Evolutionary conservation across 768 basidiomycete species (phyloP).

Genomic region (Erythrobasidium yunnanense): DNA sequence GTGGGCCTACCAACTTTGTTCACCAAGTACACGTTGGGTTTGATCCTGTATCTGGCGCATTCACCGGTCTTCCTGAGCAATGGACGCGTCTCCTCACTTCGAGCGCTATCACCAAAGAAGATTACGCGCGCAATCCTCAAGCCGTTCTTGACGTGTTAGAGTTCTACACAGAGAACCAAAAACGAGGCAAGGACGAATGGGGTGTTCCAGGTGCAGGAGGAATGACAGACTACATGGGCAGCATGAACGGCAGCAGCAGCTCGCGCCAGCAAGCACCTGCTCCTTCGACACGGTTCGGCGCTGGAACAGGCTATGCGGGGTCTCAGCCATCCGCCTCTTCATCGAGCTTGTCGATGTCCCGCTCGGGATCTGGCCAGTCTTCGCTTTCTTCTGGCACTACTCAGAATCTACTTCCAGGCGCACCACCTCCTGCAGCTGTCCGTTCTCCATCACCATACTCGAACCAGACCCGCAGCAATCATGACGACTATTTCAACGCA

Average conservation of each 20-base stretch:
- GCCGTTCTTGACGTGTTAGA: conserved; percentile 95
- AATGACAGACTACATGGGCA: conserved; percentile 29
- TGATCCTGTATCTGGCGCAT: conserved; percentile 82
- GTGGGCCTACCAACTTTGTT: conserved; percentile 91
- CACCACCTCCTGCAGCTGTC: neutral
- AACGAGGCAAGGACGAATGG: conserved; percentile 66
- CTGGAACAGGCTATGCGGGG: conserved; percentile 83
- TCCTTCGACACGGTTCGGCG: conserved; percentile 69
- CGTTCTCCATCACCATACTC: conserved; percentile 1
- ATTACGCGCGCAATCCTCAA: conserved; percentile 92
- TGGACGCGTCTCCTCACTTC: conserved; percentile 96
- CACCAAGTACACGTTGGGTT: conserved; percentile 98
- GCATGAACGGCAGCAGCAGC: conserved; percentile 37
- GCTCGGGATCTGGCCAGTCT: neutral
- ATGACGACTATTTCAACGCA: neutral
- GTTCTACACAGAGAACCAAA: conserved; percentile 96
- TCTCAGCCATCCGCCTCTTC: conserved; percentile 35
- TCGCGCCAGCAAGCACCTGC: conserved; percentile 38
- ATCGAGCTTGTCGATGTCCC: neutral
- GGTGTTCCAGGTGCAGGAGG: conserved; percentile 40
- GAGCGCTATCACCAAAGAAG: conserved; percentile 93
- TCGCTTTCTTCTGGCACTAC: conserved; percentile 34
- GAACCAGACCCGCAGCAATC: neutral
- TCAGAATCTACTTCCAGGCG: conserved; percentile 1
- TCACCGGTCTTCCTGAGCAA: conserved; percentile 93